Conservation (phyloP, 257 asterid species). For the Solanum lycopersicoides region DNA sequence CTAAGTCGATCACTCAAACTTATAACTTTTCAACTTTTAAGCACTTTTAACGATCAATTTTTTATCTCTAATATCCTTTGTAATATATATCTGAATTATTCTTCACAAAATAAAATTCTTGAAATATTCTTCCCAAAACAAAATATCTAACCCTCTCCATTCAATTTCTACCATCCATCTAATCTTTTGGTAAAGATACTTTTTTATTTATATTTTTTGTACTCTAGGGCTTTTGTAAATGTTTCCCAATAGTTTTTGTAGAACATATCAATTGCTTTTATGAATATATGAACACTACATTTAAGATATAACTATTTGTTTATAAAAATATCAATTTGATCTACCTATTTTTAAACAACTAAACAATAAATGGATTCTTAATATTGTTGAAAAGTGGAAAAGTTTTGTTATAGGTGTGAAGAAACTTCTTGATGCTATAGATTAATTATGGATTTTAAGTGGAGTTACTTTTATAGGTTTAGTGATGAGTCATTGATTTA, state of each 20-base stretch:
- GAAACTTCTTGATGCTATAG: neutral
- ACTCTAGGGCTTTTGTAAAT: neutral
- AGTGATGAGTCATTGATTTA: neutral
- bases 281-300: neutral
- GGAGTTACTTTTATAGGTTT: neutral
- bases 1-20: neutral
- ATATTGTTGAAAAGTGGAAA: neutral
- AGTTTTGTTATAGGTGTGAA: neutral
- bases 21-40: neutral
- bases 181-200: neutral
- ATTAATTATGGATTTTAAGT: neutral
- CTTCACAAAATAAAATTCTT: neutral
- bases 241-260: neutral
- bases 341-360: neutral
- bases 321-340: neutral
- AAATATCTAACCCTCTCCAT: neutral
- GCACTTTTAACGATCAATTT: neutral
- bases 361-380: neutral
- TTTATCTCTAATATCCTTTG: neutral
- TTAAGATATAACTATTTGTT: neutral
- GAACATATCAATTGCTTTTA: neutral
- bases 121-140: neutral
- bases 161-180: neutral
- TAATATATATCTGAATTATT: neutral
- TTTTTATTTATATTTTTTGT: neutral